Evolutionary conservation across 2,329 filamentous ascomycete species (phyloP).

Genomic region (Stagonosporopsis cucurbitacearum): DNA sequence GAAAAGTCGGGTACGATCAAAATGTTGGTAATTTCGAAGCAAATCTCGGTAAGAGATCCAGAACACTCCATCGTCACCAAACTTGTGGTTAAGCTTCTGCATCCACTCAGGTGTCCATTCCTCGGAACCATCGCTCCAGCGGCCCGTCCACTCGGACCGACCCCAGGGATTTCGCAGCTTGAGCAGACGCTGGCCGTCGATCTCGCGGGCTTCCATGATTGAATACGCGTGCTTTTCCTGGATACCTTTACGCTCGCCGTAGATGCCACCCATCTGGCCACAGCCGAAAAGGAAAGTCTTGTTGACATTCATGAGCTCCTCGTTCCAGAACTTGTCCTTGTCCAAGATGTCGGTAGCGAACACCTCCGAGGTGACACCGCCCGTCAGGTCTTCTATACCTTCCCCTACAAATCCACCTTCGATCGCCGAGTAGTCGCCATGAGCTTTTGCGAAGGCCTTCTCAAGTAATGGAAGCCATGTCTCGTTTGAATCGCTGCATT

Average conservation of each 20-base stretch:
- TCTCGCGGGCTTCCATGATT: constrained; percentile 65
- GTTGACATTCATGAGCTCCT: constrained; percentile 81
- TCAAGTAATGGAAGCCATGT: constrained; percentile 83
- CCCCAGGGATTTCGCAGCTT: constrained; percentile 77
- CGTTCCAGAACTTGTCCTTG: constrained; percentile 81
- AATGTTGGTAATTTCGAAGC: constrained; percentile 63
- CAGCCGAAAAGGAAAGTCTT: constrained; percentile 80
- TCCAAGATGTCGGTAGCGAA: constrained; percentile 75
- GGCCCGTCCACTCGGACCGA: constrained; percentile 78
- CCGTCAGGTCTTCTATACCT: constrained; percentile 66
- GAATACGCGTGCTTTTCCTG: constrained; percentile 62
- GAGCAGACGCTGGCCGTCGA: constrained; percentile 61
- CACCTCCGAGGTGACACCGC: constrained; percentile 73
- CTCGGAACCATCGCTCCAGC: constrained; percentile 82
- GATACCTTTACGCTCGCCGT: constrained; percentile 60
- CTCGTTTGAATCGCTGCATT: constrained; percentile 77
- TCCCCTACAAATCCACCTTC: constrained; percentile 75
- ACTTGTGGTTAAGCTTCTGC: constrained; percentile 72
- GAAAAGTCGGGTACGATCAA: constrained; percentile 67
- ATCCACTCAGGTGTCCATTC: constrained; percentile 86
- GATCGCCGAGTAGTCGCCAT: constrained; percentile 79
- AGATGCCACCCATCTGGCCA: constrained; percentile 68
- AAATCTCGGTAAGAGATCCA: constrained; percentile 68
- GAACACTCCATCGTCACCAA: constrained; percentile 75
- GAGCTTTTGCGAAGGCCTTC: constrained; percentile 84